These are phyloP conservation scores for Rhizophagus prolifer DNA, from an alignment of 192 early-diverging fungal species.

Conservation along the genomic window DNA sequence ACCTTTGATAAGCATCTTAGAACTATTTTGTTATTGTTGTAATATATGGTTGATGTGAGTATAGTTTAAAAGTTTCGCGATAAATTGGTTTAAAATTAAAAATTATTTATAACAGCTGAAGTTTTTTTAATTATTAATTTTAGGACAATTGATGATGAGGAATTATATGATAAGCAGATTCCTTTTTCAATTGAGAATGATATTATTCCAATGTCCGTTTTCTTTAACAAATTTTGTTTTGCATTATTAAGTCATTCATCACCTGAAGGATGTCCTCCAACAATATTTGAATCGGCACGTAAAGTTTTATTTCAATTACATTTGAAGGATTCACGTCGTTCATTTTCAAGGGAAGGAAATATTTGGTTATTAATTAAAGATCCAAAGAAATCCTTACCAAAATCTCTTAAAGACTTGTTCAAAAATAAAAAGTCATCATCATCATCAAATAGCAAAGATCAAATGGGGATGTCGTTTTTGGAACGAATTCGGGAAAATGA, in stretches of 20 bases:
- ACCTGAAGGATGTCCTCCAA: slow-evolving; percentile 18
- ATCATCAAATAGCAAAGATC: not conserved
- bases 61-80: not conserved
- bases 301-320: slow-evolving; percentile 72
- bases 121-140: not conserved
- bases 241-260: slow-evolving; percentile 41
- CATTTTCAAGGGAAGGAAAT: slow-evolving; percentile 59
- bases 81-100: not conserved
- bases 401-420: slow-evolving; percentile 5
- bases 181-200: slow-evolving; percentile 52
- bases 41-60: slow-evolving; percentile 60
- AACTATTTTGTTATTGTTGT: slow-evolving; percentile 63
- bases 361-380: slow-evolving; percentile 56
- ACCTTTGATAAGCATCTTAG: slow-evolving; percentile 54
- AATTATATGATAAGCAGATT: slow-evolving; percentile 60
- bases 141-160: slow-evolving; percentile 62
- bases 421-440: slow-evolving; percentile 6
- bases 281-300: slow-evolving; percentile 47
- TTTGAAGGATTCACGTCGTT: slow-evolving; percentile 54
- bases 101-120: not conserved
- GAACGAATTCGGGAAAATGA: slow-evolving; percentile 22
- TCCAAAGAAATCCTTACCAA: slow-evolving; percentile 23
- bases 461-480: slow-evolving; percentile 1
- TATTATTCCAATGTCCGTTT: slow-evolving; percentile 48
- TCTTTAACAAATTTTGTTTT: slow-evolving; percentile 70